Percentiles rank a stretch among this genome's conserved stretches.
Conservation (phyloP, 352 stramenopile species). For the Globisporangium nodosum region DNA sequence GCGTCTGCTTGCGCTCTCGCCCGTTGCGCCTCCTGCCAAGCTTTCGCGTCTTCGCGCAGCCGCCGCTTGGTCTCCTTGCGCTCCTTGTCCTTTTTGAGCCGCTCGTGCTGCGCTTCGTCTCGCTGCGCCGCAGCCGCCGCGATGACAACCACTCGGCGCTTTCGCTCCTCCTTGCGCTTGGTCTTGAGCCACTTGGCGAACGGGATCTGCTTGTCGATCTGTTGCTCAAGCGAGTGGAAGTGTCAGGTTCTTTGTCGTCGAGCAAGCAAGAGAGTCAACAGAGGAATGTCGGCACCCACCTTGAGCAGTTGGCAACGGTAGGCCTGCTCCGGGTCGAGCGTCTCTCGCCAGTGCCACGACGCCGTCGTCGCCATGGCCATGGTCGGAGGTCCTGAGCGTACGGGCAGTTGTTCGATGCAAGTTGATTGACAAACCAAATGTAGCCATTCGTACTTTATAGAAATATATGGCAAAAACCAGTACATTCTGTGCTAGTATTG, state of each 20-base stretch:
- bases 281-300: constrained; percentile 11
- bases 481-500: not conserved
- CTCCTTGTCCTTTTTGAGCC: constrained; percentile 12
- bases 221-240: not conserved
- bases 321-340: constrained; percentile 27
- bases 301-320: constrained; percentile 45
- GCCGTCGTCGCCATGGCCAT: constrained; percentile 4
- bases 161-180: constrained; percentile 15
- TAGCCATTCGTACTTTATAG: not conserved
- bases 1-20: constrained; percentile 1
- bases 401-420: too few relatives aligned
- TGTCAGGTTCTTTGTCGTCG: too few relatives aligned
- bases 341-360: constrained; percentile 69
- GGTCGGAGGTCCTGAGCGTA: not conserved
- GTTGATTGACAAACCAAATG: not conserved
- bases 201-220: constrained; percentile 44
- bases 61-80: constrained; percentile 14
- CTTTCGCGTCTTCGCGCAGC: constrained; percentile 5
- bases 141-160: not conserved
- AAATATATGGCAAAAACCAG: not conserved
- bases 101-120: constrained; percentile 9
- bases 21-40: constrained; percentile 2
- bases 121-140: constrained; percentile 10
- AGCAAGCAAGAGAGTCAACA: not conserved
- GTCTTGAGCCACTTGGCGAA: constrained; percentile 40